Evolutionary conservation across 257 asterid species (phyloP), one percentile per base, ranked within the genome.

Genomic region (Paulownia fortunei): DNA sequence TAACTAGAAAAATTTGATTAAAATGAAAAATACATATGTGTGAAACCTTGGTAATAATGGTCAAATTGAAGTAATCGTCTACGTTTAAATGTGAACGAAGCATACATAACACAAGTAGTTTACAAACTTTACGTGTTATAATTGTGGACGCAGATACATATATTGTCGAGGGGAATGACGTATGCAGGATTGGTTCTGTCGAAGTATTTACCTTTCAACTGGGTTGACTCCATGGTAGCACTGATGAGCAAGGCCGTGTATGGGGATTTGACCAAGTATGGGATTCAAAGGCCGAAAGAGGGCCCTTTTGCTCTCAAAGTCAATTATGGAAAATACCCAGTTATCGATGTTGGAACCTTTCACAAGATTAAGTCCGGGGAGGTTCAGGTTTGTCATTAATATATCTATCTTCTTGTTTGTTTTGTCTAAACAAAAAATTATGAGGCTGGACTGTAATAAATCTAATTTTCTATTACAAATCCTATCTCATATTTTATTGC

Each of bases 271-370:
- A 42, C 77, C n/a, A 82, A 82, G 36, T 85, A 72, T 76, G 96
- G 97, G 1, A 86, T 94, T 24, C 59, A 73, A 70, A 83, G 88
- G 81, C 96, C 97, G 7, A 36, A 81, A 42, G 91, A 84, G 56
- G 97, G 94, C 1, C 97, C 97, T 2, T 88, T 87, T 26, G 4
- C 83, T 36, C 59, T 72, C 69, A 94, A 87, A 72, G 55, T 24
- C 8, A 85, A 89, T 69, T 60, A 77, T 55, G 98, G 97, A 0
- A 94, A 92, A 60, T 94, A 92, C 67, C 97, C 97, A 0, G 69
- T 94, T 3, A 8, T 92, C 47, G 96, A 94, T 58, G 86, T 85
- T 42, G 98, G 97, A n/a, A 88, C 97, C 26, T 0, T 70, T 36
- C 32, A 8, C 37, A 88, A 90, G 34, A 85, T 90, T 36, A 89